phyloP scores from a whole-genome alignment of 1,284 basidiomycete species.

The Cystobasidiaceae sp. region DNA sequence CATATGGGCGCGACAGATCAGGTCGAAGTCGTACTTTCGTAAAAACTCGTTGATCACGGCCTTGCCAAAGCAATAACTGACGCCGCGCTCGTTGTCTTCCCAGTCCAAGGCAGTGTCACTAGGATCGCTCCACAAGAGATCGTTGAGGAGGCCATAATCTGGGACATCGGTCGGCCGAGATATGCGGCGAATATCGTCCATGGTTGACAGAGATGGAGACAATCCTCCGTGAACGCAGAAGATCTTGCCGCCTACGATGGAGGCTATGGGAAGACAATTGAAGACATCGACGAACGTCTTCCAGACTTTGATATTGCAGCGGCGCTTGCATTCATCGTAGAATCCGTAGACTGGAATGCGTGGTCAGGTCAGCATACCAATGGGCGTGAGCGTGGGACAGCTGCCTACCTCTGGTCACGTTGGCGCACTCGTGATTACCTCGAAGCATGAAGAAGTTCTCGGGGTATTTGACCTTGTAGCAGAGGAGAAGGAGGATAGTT shows the following conservation, averaged over 20 bases:
- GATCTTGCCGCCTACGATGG: constrained; percentile 98
- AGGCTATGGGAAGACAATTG: constrained; percentile 97
- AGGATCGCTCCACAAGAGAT: constrained; percentile 97
- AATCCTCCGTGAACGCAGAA: constrained; percentile 99
- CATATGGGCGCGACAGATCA: constrained; percentile 99
- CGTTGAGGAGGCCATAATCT: constrained; percentile 97
- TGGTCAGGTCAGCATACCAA: neutral
- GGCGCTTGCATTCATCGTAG: constrained; percentile 99
- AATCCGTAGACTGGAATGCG: constrained; percentile 80
- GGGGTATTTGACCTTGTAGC: constrained; percentile 97
- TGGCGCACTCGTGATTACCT: constrained; percentile 99
- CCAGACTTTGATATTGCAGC: constrained; percentile 99
- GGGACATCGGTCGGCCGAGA: constrained; percentile 97
- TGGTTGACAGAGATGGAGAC: constrained; percentile 91
- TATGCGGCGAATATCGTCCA: constrained; percentile 99
- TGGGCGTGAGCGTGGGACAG: constrained; percentile 13
- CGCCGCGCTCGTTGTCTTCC: constrained; percentile 99
- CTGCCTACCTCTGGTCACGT: constrained; percentile 84
- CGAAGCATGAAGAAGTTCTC: constrained; percentile 98
- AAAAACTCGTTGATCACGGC: constrained; percentile 90
- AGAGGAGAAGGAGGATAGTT: constrained; percentile 90
- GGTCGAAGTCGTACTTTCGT: constrained; percentile 75
- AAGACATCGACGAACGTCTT: constrained; percentile 99
- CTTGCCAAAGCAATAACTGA: constrained; percentile 99
- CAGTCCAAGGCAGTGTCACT: constrained; percentile 96